These are phyloP conservation scores for Aspergillus tanneri DNA, from an alignment of 2,329 filamentous ascomycete species.

Conservation along the genomic window DNA sequence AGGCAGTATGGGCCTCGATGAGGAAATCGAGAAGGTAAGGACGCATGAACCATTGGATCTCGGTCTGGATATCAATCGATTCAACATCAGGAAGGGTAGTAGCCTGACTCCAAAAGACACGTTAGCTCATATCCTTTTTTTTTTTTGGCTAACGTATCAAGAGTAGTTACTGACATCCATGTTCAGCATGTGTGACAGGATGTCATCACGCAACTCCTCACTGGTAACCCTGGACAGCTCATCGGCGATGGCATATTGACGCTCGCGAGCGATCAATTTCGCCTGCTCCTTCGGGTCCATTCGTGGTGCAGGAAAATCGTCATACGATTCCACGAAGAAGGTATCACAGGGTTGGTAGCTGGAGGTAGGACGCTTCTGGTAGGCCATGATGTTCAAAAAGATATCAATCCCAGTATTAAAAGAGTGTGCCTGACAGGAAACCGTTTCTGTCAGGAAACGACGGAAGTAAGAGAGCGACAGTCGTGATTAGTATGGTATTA, in stretches of 20 bases:
- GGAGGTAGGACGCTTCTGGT: slow-evolving; percentile 50
- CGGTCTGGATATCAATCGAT: slow-evolving; percentile 97
- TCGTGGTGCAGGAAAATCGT: slow-evolving; percentile 51
- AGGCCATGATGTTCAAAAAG: slow-evolving; percentile 52
- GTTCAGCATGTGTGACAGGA: slow-evolving; percentile 87
- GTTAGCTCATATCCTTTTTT: slow-evolving; percentile 19
- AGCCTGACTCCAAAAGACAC: slow-evolving; percentile 49
- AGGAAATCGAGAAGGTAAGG: slow-evolving; percentile 98
- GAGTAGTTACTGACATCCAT: slow-evolving; percentile 69
- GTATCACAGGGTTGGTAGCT: slow-evolving; percentile 65
- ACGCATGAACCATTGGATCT: slow-evolving; percentile 99
- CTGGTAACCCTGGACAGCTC: slow-evolving; percentile 81
- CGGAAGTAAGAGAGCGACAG: slow-evolving; percentile 52
- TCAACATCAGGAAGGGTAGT: slow-evolving; percentile 94
- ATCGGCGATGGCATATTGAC: slow-evolving; percentile 83
- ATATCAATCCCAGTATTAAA: slow-evolving; percentile 28
- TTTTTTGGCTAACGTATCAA: not conserved
- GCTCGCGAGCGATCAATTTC: slow-evolving; percentile 74
- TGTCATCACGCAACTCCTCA: slow-evolving; percentile 91
- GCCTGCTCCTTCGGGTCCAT: slow-evolving; percentile 72
- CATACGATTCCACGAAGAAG: slow-evolving; percentile 64
- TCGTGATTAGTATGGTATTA: slow-evolving; percentile 48
- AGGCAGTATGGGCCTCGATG: slow-evolving; percentile 93
- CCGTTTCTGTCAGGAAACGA: slow-evolving; percentile 40
- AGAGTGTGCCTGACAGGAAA: slow-evolving; percentile 46